Conservation (phyloP, 2,329 filamentous ascomycete species). For the Cephalotrichum gorgonifer region DNA sequence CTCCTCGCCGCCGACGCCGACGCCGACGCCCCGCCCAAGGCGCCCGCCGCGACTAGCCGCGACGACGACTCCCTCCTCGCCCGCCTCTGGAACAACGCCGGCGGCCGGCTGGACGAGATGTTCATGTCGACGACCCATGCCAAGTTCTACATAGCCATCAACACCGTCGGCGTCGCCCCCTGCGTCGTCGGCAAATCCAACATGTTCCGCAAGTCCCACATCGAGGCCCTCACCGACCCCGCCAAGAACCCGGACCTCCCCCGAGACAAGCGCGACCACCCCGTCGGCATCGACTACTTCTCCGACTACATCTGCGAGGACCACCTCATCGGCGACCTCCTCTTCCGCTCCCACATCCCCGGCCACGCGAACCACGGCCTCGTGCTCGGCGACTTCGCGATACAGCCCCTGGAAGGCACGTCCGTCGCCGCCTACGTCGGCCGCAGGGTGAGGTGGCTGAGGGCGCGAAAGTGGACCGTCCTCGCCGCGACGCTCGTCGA, state of each 20-base stretch:
- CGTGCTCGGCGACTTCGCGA: conserved; percentile 73
- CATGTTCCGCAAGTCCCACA: conserved; percentile 91
- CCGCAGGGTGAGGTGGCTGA: conserved; percentile 77
- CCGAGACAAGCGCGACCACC: conserved; percentile 27
- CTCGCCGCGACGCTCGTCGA: conserved; percentile 81
- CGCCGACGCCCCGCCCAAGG: not conserved
- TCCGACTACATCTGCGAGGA: conserved; percentile 96
- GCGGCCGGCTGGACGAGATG: conserved; percentile 82
- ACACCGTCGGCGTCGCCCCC: conserved; percentile 79
- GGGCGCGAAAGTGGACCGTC: conserved; percentile 92
- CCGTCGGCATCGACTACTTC: conserved; percentile 79
- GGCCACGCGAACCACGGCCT: conserved; percentile 71
- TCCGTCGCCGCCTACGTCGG: conserved; percentile 66
- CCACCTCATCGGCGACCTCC: conserved; percentile 82
- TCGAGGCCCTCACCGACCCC: conserved; percentile 59
- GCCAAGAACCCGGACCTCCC: conserved; percentile 26
- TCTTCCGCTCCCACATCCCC: conserved; percentile 64
- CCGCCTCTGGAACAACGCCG: conserved; percentile 36
- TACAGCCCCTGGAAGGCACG: conserved; percentile 83
- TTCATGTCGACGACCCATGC: conserved; percentile 91
- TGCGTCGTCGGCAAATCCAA: conserved; percentile 96
- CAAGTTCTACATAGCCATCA: conserved; percentile 98
- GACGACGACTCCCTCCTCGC: conserved; percentile 12
- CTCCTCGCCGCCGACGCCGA: not conserved
- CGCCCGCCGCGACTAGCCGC: not conserved